These are phyloP conservation scores for Penicillium expansum DNA, from an alignment of 2,329 filamentous ascomycete genomes.

Conservation along the genomic window DNA sequence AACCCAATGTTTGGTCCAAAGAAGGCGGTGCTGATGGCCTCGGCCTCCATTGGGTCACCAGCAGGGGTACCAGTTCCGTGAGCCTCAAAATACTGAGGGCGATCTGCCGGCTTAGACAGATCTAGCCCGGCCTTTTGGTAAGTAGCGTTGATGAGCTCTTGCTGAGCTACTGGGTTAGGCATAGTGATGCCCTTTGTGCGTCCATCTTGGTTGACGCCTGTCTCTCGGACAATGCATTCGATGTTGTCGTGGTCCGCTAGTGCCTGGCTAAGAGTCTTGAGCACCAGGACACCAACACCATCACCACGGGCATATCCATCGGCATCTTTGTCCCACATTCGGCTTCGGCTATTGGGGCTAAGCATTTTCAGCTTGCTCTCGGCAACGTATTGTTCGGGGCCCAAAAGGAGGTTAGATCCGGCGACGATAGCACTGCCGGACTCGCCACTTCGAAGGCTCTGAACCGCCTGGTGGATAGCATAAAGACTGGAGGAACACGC, in stretches of 20 bases:
- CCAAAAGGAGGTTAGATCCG: no score
- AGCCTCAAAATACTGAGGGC: background rate
- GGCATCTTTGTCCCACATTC: conserved; percentile 43
- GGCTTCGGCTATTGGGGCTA: conserved; percentile 51
- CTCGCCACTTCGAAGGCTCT: no score
- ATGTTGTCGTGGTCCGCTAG: conserved; percentile 46
- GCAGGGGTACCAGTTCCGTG: background rate
- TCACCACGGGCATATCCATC: conserved; percentile 54
- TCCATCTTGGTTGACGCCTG: conserved; percentile 58
- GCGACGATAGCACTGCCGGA: no score
- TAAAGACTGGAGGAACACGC: no score
- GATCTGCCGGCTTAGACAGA: background rate
- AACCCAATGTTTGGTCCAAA: background rate
- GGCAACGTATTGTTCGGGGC: no score
- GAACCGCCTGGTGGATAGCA: no score
- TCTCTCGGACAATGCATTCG: conserved; percentile 53
- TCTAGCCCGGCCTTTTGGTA: conserved; percentile 33
- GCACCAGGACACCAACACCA: conserved; percentile 47
- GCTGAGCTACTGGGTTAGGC: conserved; percentile 50
- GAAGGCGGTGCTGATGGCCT: background rate
- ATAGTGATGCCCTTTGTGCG: conserved; percentile 56
- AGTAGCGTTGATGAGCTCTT: conserved; percentile 33
- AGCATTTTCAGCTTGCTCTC: conserved; percentile 33
- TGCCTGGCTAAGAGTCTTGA: conserved; percentile 52
- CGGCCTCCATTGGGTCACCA: background rate